Conservation (phyloP, 1,139 yeast species). For the Debaryomyces sp. region DNA sequence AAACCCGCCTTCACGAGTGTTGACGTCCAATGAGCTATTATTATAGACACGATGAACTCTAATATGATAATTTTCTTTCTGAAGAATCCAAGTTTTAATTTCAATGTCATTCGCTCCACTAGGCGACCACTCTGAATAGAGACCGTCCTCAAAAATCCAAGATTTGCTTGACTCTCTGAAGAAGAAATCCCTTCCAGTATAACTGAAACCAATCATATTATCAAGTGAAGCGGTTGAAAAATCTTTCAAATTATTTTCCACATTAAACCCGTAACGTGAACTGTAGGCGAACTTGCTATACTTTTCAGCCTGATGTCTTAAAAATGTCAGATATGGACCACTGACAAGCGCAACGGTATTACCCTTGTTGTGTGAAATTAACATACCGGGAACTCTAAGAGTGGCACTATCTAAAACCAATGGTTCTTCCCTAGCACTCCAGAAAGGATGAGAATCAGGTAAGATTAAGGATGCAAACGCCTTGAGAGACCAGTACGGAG, state of each 20-base stretch:
- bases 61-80: conserved; percentile 20
- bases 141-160: conserved; percentile 12
- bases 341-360: conserved; percentile 26
- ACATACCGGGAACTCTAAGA: conserved; percentile 17
- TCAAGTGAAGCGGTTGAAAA: conserved; percentile 21
- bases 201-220: conserved; percentile 19
- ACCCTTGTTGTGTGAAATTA: conserved; percentile 20
- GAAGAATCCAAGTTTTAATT: conserved; percentile 25
- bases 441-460: conserved; percentile 19
- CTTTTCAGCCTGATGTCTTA: conserved; percentile 25
- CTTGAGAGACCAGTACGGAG: conserved; percentile 32
- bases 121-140: conserved; percentile 25
- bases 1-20: conserved; percentile 21
- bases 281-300: conserved; percentile 34
- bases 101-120: conserved; percentile 10
- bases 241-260: conserved; percentile 17
- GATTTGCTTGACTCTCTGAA: conserved; percentile 12
- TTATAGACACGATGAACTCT: conserved; percentile 21
- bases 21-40: conserved; percentile 12
- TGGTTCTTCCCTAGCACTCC: conserved; percentile 14
- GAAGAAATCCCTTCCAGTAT: conserved; percentile 11
- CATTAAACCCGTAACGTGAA: conserved; percentile 27
- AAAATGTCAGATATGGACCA: conserved; percentile 23
- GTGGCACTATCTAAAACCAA: conserved; percentile 5
- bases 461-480: conserved; percentile 20